These are phyloP conservation scores for Erodium maritimum DNA, from an alignment of 345 rosid species.

Conservation along the genomic window DNA sequence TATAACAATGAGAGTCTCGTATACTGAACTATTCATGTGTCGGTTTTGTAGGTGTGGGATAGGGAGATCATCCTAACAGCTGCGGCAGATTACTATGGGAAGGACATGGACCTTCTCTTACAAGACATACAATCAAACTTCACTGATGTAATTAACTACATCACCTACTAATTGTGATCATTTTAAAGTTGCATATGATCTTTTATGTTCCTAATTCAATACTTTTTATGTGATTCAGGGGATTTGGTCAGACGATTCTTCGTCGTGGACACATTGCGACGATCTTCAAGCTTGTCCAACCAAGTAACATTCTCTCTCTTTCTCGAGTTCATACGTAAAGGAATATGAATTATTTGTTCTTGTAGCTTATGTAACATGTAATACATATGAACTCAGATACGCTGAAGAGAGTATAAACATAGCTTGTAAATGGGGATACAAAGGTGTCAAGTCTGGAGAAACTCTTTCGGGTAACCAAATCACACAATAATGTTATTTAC, in stretches of 20 bases:
- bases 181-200: not conserved
- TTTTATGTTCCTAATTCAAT: not conserved
- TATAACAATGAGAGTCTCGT: too few relatives aligned
- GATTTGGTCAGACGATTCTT: constrained; percentile 59
- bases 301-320: constrained; percentile 28
- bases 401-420: constrained; percentile 69
- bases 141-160: constrained; percentile 42
- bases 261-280: constrained; percentile 66
- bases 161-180: not conserved
- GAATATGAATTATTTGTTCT: not conserved
- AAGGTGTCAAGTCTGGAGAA: constrained; percentile 51
- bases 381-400: constrained; percentile 24
- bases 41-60: constrained; percentile 61
- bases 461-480: constrained; percentile 47
- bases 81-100: constrained; percentile 52
- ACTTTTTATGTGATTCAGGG: constrained; percentile 49
- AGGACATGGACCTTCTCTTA: constrained; percentile 62
- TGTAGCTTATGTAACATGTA: not conserved
- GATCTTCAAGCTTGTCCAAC: constrained; percentile 55
- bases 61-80: constrained; percentile 82
- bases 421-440: constrained; percentile 92
- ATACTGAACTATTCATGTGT: too few relatives aligned
- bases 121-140: constrained; percentile 52
- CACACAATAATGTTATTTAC: too few relatives aligned
- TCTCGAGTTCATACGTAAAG: too few relatives aligned